Percentiles rank a stretch among this genome's conserved stretches.
Conservation (phyloP, 2,329 filamentous ascomycete species). For the Fonsecaea multimorphosa region DNA sequence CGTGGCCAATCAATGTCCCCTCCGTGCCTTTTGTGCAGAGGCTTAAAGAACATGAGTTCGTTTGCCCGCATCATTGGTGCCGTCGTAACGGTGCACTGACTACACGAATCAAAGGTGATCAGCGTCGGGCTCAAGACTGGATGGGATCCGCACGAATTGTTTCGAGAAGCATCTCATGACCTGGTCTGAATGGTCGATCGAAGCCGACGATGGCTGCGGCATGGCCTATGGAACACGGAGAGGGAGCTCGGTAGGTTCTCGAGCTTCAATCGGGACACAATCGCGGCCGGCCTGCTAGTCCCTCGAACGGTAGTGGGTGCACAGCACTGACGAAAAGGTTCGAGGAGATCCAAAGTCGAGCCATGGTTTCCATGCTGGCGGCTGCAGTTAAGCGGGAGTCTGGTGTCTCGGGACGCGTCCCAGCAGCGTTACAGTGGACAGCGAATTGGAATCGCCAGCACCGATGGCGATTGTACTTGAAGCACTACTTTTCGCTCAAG, state of each 20-base stretch:
- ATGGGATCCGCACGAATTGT: slow-evolving; percentile 11
- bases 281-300: not conserved
- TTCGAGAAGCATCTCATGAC: slow-evolving; percentile 26
- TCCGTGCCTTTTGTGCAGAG: not conserved
- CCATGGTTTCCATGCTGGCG: not conserved
- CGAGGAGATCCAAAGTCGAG: not conserved
- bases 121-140: slow-evolving; percentile 3
- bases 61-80: slow-evolving; percentile 26
- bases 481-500: not conserved
- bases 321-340: not conserved
- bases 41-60: slow-evolving; percentile 6
- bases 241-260: not conserved
- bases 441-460: slow-evolving; percentile 14
- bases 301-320: not conserved
- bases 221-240: slow-evolving; percentile 6
- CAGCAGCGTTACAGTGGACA: slow-evolving; percentile 22
- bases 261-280: not conserved
- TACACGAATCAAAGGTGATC: slow-evolving; percentile 3
- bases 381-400: slow-evolving; percentile 28
- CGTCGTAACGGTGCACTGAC: slow-evolving; percentile 27
- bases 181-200: slow-evolving; percentile 8
- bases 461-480: slow-evolving; percentile 6
- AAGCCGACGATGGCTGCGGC: slow-evolving; percentile 1
- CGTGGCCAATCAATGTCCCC: slow-evolving; percentile 20
- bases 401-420: slow-evolving; percentile 35